A percentile compares a stretch with the other conserved stretches of the same genome.
Evolutionary conservation across 306 rosid genomes (phyloP).

Genomic region (Comarum palustre): DNA sequence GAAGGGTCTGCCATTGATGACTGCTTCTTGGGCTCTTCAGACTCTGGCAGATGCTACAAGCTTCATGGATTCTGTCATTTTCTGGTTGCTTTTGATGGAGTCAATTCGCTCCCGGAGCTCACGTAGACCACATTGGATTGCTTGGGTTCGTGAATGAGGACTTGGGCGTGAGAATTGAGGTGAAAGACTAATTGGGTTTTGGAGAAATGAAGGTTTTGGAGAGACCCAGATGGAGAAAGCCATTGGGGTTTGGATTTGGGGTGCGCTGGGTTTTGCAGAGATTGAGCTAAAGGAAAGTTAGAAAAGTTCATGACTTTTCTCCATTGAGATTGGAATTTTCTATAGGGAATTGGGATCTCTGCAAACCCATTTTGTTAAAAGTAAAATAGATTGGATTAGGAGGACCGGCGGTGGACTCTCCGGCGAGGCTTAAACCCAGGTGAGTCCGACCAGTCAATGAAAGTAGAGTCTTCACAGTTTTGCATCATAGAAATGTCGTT

Average conservation of each 20-base stretch:
- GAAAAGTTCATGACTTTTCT: background rate
- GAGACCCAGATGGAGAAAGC: slow-evolving; percentile 17
- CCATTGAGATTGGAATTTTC: background rate
- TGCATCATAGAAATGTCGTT: background rate
- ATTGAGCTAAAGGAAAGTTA: background rate
- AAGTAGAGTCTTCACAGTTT: background rate
- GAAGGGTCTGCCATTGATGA: slow-evolving; percentile 66
- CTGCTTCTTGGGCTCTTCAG: slow-evolving; percentile 80
- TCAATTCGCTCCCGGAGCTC: slow-evolving; percentile 56
- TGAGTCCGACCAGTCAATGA: background rate
- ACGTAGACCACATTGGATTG: slow-evolving; percentile 45
- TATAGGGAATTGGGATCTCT: background rate
- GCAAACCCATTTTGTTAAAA: background rate
- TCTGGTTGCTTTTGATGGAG: slow-evolving; percentile 49
- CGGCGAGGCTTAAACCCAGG: slow-evolving; percentile 1
- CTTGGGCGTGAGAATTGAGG: background rate
- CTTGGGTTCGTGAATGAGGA: background rate
- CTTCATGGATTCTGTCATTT: slow-evolving; percentile 77
- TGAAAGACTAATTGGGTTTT: slow-evolving; percentile 21
- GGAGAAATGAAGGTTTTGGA: slow-evolving; percentile 32
- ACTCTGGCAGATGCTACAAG: slow-evolving; percentile 73
- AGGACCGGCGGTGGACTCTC: background rate
- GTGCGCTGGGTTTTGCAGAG: slow-evolving; percentile 11
- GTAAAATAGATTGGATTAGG: too few species aligned
- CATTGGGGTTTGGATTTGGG: slow-evolving; percentile 21